phyloP scores from a whole-genome alignment of 345 rosid genomes.

The Citrus inodora region DNA sequence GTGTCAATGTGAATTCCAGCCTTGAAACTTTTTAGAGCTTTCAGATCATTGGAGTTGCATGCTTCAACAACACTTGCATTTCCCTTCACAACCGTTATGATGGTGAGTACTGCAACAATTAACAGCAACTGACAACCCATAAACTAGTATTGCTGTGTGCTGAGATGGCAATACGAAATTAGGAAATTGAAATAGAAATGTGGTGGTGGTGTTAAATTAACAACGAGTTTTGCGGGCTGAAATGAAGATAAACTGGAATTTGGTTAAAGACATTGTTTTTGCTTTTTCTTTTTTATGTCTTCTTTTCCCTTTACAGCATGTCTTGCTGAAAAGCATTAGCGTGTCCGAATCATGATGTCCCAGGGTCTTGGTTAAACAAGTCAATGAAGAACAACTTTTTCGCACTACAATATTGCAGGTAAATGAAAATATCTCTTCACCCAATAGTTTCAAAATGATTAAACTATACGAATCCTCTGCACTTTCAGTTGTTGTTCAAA shows the following conservation, averaged over 20 bases:
- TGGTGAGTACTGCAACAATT: slow-evolving; percentile 19
- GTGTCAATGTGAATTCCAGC: slow-evolving; percentile 37
- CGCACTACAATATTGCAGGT: background rate
- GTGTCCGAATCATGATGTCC: slow-evolving; percentile 35
- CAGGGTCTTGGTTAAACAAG: slow-evolving; percentile 15
- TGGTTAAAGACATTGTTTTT: slow-evolving; percentile 18
- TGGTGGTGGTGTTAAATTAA: slow-evolving; percentile 4
- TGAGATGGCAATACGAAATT: slow-evolving; percentile 4
- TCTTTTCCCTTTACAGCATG: slow-evolving; percentile 23
- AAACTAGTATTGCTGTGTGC: background rate
- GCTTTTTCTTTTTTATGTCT: background rate
- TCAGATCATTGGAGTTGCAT: slow-evolving; percentile 42
- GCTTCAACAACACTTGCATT: slow-evolving; percentile 5
- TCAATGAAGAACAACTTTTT: slow-evolving; percentile 7
- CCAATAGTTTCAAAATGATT: slow-evolving; percentile 15
- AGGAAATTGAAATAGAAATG: background rate
- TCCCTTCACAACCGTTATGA: slow-evolving; percentile 9
- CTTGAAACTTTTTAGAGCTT: slow-evolving; percentile 39
- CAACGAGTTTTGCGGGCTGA: background rate
- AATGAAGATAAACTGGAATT: background rate
- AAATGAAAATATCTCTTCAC: slow-evolving; percentile 4
- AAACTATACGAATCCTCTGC: slow-evolving; percentile 9
- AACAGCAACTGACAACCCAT: slow-evolving; percentile 30
- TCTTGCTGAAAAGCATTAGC: slow-evolving; percentile 32
- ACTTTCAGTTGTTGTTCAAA: slow-evolving; percentile 18